A percentile compares a stretch with the other conserved stretches of the same genome.
Conservation (phyloP, 371 early-diverging fungal species). For the Mortierella sp. region DNA sequence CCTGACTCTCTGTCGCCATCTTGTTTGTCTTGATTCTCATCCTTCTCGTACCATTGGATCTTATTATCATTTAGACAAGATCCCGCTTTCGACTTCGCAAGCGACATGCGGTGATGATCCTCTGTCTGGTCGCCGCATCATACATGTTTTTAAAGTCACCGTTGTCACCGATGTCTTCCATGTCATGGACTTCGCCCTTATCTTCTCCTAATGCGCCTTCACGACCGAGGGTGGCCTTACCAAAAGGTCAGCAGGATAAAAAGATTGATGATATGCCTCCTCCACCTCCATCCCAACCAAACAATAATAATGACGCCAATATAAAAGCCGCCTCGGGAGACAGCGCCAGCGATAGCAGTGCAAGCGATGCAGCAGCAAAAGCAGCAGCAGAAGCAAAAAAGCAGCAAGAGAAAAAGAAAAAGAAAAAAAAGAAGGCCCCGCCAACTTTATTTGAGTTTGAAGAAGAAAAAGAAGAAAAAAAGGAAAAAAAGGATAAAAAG, state of each 20-base stretch:
- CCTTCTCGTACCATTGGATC: neutral
- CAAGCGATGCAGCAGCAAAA: neutral
- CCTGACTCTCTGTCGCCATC: neutral
- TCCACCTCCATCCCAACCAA: constrained; percentile 6
- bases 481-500: neutral
- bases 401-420: constrained; percentile 32
- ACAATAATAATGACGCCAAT: neutral
- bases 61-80: neutral
- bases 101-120: constrained; percentile 38
- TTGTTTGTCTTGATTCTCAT: neutral
- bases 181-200: constrained; percentile 10
- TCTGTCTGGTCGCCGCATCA: constrained; percentile 38
- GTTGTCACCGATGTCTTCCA: constrained; percentile 11
- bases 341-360: neutral
- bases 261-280: constrained; percentile 6
- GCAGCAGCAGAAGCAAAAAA: neutral
- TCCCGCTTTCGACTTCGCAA: constrained; percentile 30
- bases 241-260: constrained; percentile 13
- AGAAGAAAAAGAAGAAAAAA: constrained; percentile 1
- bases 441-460: constrained; percentile 43
- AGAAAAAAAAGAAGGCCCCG: constrained; percentile 45
- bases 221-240: neutral
- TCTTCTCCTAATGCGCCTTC: neutral
- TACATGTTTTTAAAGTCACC: constrained; percentile 44
- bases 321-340: constrained; percentile 12